Evolutionary conservation across 2,329 filamentous ascomycete genomes (phyloP).

Genomic region (Geoglossum cookeanum): DNA sequence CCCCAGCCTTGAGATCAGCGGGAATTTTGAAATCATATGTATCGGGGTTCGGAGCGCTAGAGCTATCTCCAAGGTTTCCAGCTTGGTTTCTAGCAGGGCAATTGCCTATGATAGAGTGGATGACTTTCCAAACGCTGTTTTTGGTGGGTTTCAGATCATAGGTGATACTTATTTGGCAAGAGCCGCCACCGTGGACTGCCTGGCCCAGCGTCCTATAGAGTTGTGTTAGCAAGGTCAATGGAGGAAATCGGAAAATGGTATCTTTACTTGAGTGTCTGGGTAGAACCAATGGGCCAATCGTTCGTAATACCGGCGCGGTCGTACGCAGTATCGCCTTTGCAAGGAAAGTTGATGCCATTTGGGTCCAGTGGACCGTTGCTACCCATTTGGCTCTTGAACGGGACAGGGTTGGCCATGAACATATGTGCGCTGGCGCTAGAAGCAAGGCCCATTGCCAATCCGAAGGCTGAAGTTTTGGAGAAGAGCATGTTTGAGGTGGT

Average conservation of each 20-base stretch:
- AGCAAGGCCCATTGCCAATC: conserved; percentile 31
- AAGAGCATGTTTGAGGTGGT: conserved; percentile 23
- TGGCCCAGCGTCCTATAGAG: conserved; percentile 37
- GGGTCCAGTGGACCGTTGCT: conserved; percentile 46
- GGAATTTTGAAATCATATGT: conserved; percentile 56
- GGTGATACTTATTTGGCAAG: conserved; percentile 75
- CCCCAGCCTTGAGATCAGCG: conserved; percentile 47
- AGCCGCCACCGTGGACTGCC: conserved; percentile 77
- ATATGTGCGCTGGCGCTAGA: conserved; percentile 52
- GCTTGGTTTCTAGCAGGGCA: conserved; percentile 44
- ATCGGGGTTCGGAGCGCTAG: conserved; percentile 28
- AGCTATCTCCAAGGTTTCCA: conserved; percentile 38
- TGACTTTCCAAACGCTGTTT: conserved; percentile 63
- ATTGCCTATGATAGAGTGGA: conserved; percentile 71
- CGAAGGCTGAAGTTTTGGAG: conserved; percentile 33
- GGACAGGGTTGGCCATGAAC: conserved; percentile 47
- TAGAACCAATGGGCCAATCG: conserved; percentile 42
- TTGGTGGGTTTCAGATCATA: conserved; percentile 52
- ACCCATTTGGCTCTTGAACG: conserved; percentile 32
- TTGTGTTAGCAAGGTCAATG: conserved; percentile 32
- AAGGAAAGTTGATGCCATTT: conserved; percentile 56
- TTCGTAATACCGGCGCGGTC: conserved; percentile 32
- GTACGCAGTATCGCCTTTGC: conserved; percentile 38
- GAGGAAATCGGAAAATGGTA: conserved; percentile 40
- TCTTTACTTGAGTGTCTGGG: conserved; percentile 30